Evolutionary conservation across 1,284 basidiomycete species (phyloP).

Genomic region (Cryptococcus neoformans): DNA sequence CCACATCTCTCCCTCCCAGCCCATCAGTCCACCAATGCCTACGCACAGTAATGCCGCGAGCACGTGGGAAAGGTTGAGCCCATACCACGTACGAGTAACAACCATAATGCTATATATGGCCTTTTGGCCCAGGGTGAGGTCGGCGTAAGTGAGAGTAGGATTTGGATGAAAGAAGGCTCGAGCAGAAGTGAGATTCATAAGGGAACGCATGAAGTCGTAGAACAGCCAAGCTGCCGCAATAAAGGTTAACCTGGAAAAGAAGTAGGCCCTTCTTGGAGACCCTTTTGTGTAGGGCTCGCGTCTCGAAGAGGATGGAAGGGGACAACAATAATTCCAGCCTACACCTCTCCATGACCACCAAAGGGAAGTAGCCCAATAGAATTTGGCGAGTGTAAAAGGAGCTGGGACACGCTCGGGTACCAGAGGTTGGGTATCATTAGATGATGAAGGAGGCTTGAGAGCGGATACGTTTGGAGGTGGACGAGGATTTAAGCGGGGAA

Average conservation of each 20-base stretch:
- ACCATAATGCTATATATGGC: constrained; percentile 26
- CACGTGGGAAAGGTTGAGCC: constrained; percentile 20
- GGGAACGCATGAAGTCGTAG: constrained; percentile 23
- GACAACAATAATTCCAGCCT: constrained; percentile 38
- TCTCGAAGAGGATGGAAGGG: constrained; percentile 22
- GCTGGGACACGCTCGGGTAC: constrained; percentile 32
- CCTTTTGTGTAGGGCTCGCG: constrained; percentile 24
- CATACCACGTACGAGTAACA: constrained; percentile 22
- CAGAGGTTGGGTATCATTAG: background rate
- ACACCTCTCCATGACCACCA: constrained; percentile 38
- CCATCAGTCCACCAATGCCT: constrained; percentile 27
- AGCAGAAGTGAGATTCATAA: constrained; percentile 23
- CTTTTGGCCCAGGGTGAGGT: constrained; percentile 18
- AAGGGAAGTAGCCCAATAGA: constrained; percentile 32
- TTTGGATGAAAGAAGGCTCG: constrained; percentile 22
- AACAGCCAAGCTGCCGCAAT: constrained; percentile 12
- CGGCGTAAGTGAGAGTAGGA: constrained; percentile 15
- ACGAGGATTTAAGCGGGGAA: constrained; percentile 13
- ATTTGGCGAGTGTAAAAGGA: constrained; percentile 35
- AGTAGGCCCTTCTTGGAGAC: constrained; percentile 19
- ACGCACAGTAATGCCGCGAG: constrained; percentile 15
- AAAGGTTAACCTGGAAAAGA: constrained; percentile 13
- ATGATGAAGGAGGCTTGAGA: background rate
- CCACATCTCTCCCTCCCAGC: constrained; percentile 35
- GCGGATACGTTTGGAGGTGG: background rate